A percentile compares a stretch with the other conserved stretches of the same genome.
These are phyloP conservation scores for Ustilago xerochloae DNA, from an alignment of 1,284 basidiomycete species.

Conservation along the genomic window DNA sequence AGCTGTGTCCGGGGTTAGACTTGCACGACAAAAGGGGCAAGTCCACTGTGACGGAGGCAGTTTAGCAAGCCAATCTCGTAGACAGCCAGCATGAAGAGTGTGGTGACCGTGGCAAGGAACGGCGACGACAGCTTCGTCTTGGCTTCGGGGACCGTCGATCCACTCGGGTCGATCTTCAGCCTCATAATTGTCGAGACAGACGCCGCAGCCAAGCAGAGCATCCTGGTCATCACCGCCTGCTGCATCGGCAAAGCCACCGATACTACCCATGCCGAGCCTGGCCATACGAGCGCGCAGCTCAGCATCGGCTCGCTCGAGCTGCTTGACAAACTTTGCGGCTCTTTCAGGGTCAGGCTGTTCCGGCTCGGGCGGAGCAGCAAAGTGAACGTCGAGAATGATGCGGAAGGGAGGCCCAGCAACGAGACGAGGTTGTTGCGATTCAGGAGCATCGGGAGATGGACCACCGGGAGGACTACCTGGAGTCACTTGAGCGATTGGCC, in stretches of 20 bases:
- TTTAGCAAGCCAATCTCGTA: slow-evolving; percentile 60
- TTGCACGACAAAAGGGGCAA: slow-evolving; percentile 62
- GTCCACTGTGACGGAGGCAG: slow-evolving; percentile 60
- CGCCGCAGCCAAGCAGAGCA: slow-evolving; percentile 53
- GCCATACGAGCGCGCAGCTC: slow-evolving; percentile 65
- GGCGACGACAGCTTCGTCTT: slow-evolving; percentile 58
- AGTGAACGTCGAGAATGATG: slow-evolving; percentile 52
- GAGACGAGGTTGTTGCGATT: slow-evolving; percentile 39
- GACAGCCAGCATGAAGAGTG: slow-evolving; percentile 58
- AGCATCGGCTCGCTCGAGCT: slow-evolving; percentile 61
- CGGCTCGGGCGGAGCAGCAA: slow-evolving; percentile 25
- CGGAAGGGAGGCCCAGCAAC: slow-evolving; percentile 59
- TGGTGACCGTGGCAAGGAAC: slow-evolving; percentile 64
- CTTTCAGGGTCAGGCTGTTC: slow-evolving; percentile 49
- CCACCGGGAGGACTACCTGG: slow-evolving; percentile 39
- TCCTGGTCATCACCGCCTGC: slow-evolving; percentile 12
- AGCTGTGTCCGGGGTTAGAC: slow-evolving; percentile 20
- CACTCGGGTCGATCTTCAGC: slow-evolving; percentile 60
- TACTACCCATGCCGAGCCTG: slow-evolving; percentile 57
- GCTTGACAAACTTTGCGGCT: slow-evolving; percentile 51
- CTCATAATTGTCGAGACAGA: slow-evolving; percentile 63
- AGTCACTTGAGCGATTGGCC: slow-evolving; percentile 55
- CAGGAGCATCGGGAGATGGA: slow-evolving; percentile 28
- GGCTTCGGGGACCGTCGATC: slow-evolving; percentile 50
- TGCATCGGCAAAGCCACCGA: slow-evolving; percentile 44